phyloP scores from a whole-genome alignment of 768 basidiomycete genomes.

The Kwoniella sp. region DNA sequence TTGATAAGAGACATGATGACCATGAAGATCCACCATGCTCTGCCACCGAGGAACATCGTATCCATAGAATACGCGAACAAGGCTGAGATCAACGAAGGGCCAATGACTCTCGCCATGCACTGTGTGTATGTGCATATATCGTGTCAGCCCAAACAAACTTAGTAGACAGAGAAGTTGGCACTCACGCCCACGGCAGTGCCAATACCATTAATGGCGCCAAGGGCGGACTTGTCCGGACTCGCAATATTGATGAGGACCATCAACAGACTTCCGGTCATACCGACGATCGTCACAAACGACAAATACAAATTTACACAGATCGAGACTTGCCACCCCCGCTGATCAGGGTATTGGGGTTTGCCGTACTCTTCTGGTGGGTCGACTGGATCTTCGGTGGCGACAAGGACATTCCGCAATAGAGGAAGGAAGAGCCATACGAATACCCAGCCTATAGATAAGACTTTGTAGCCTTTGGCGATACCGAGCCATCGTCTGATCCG shows the following conservation, averaged over 20 bases:
- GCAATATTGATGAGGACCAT: constrained; percentile 53
- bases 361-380: constrained; percentile 10
- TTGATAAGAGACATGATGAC: constrained; percentile 49
- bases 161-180: no score
- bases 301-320: constrained; percentile 46
- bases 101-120: constrained; percentile 53
- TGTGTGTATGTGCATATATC: no score
- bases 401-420: constrained; percentile 36
- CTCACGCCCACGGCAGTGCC: constrained; percentile 47
- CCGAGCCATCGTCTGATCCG: constrained; percentile 45
- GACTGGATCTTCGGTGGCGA: constrained; percentile 40
- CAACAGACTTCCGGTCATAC: constrained; percentile 39
- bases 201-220: constrained; percentile 54
- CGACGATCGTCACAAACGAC: constrained; percentile 44
- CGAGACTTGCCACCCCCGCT: constrained; percentile 37
- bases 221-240: constrained; percentile 46
- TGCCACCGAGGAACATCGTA: constrained; percentile 43
- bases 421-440: constrained; percentile 48
- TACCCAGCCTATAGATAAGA: constrained; percentile 50
- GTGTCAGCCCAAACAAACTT: no score
- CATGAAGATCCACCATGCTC: constrained; percentile 56
- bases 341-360: constrained; percentile 18
- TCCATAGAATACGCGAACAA: constrained; percentile 54
- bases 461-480: constrained; percentile 42
- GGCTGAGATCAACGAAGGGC: constrained; percentile 46